Conservation (phyloP, 208 protist species). For the Crithidia sp. region DNA sequence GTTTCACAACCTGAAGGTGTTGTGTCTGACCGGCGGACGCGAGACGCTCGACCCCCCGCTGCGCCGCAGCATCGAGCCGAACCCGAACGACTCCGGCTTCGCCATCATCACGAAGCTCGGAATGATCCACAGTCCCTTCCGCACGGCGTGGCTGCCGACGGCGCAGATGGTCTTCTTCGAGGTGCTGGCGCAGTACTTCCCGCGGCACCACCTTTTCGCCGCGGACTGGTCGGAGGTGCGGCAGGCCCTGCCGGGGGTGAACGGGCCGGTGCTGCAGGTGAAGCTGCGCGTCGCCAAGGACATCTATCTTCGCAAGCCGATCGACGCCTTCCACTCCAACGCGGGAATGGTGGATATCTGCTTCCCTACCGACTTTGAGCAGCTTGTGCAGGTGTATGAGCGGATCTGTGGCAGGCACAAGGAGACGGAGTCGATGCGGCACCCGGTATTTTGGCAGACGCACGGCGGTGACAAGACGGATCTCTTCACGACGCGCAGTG, state of each 20-base stretch:
- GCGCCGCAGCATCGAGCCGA: constrained; percentile 61
- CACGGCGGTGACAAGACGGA: constrained; percentile 83
- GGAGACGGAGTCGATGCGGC: constrained; percentile 62
- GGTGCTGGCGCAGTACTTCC: constrained; percentile 75
- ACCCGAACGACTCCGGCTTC: constrained; percentile 53
- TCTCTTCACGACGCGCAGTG: constrained; percentile 80
- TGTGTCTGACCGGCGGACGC: constrained; percentile 79
- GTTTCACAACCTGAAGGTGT: constrained; percentile 82
- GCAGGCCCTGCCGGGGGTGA: constrained; percentile 65
- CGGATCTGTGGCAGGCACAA: constrained; percentile 77
- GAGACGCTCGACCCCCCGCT: constrained; percentile 73
- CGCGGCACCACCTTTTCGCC: constrained; percentile 79
- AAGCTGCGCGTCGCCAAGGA: constrained; percentile 87
- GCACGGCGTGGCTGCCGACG: constrained; percentile 81
- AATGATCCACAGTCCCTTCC: constrained; percentile 76
- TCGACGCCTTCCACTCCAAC: constrained; percentile 67
- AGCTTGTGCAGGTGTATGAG: constrained; percentile 65
- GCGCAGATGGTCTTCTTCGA: constrained; percentile 83
- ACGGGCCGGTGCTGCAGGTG: constrained; percentile 81
- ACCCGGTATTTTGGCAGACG: constrained; percentile 85
- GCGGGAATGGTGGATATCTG: constrained; percentile 89
- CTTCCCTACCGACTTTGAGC: constrained; percentile 89
- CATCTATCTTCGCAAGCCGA: constrained; percentile 66
- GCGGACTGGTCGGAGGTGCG: constrained; percentile 79
- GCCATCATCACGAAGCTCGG: constrained; percentile 70